These are phyloP conservation scores for Cladosporium sp. DNA, from an alignment of 2,329 filamentous ascomycete genomes.

Conservation along the genomic window DNA sequence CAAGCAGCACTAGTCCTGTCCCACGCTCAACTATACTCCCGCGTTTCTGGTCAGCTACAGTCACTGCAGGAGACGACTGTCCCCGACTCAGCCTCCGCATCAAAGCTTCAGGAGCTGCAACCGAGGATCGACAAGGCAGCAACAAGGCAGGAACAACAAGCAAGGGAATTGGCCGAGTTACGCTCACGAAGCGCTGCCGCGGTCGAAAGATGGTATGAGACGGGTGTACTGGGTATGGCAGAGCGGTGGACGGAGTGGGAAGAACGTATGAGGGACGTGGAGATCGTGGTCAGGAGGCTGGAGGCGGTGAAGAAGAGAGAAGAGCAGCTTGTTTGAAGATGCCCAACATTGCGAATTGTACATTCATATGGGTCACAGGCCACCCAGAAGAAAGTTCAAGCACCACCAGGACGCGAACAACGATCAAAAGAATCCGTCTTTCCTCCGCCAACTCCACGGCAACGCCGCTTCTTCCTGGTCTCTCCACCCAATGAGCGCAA, in stretches of 20 bases:
- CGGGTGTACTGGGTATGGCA: slow-evolving; percentile 63
- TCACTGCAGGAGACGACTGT: slow-evolving; percentile 42
- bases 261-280: slow-evolving; percentile 60
- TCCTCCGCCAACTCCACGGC: slow-evolving; percentile 2
- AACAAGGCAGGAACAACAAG: slow-evolving; percentile 58
- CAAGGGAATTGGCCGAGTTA: slow-evolving; percentile 59
- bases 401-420: background rate
- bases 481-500: background rate
- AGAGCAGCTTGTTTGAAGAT: slow-evolving; percentile 36
- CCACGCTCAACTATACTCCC: slow-evolving; percentile 40
- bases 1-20: slow-evolving; percentile 40
- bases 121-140: slow-evolving; percentile 61
- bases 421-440: background rate
- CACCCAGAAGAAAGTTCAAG: background rate
- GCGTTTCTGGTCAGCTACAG: slow-evolving; percentile 40
- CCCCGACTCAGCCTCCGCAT: slow-evolving; percentile 41
- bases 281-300: slow-evolving; percentile 60
- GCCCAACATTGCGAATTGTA: background rate
- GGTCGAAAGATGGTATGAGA: slow-evolving; percentile 64
- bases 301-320: slow-evolving; percentile 56
- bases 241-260: slow-evolving; percentile 69
- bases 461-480: background rate
- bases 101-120: slow-evolving; percentile 54
- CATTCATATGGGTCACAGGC: background rate
- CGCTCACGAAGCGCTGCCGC: slow-evolving; percentile 57